These are phyloP conservation scores for Grigorovia humatica DNA, from an alignment of 805 yeast genomes.

Conservation along the genomic window DNA sequence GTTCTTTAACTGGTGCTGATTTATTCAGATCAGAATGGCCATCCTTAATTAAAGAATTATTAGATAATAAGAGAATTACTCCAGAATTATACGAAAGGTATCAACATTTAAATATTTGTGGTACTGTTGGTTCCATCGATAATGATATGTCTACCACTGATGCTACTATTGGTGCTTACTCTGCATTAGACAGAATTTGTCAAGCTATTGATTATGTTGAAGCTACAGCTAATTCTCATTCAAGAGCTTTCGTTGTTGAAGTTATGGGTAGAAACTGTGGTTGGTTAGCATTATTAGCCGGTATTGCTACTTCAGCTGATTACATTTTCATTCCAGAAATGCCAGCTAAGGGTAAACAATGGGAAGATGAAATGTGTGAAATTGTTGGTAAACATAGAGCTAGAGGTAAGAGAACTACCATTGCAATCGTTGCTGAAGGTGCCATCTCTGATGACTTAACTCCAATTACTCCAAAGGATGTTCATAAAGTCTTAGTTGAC, in stretches of 20 bases:
- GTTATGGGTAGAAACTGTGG: conserved; percentile 91
- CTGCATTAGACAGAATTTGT: conserved; percentile 66
- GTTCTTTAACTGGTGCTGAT: conserved; percentile 76
- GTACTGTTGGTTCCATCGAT: conserved; percentile 75
- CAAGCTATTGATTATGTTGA: conserved; percentile 69
- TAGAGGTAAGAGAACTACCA: conserved; percentile 68
- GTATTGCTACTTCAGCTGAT: conserved; percentile 72
- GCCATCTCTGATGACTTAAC: conserved; percentile 61
- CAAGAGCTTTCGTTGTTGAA: conserved; percentile 74
- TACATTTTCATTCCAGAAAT: conserved; percentile 72
- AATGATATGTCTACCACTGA: conserved; percentile 81
- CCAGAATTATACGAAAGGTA: conserved; percentile 36
- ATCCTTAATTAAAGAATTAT: conserved; percentile 49
- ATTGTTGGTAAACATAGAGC: conserved; percentile 55
- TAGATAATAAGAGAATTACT: conserved; percentile 38
- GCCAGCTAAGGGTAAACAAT: conserved; percentile 52
- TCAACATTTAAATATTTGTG: conserved; percentile 55
- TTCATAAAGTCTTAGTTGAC: conserved; percentile 52
- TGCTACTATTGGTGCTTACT: conserved; percentile 72
- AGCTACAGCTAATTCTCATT: conserved; percentile 76
- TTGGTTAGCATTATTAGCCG: conserved; percentile 77
- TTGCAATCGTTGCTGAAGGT: conserved; percentile 77
- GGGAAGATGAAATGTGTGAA: conserved; percentile 59
- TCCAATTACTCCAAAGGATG: conserved; percentile 57
- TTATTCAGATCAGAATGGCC: conserved; percentile 73